Base-by-base conservation (phyloP, 257 asterid genomes). In the Paraleonurus japonicus region DNA sequence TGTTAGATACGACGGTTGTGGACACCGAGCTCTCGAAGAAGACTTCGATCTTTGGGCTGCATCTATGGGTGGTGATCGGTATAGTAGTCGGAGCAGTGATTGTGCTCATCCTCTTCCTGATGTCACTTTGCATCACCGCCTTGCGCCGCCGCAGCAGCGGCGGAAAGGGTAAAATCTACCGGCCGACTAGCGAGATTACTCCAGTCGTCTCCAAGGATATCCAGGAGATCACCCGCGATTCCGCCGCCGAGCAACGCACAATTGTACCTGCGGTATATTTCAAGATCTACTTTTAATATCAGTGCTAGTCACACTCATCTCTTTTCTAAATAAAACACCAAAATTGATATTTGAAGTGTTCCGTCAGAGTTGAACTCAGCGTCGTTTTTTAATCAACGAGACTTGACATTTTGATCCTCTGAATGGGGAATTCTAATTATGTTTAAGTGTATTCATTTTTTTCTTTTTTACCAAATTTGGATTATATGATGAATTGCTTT, bases 11-110 rank as follows among this genome's bases (percentile, higher is more conserved):
- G 48, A 65, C 86, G 72, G 85, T 89, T 55, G 86, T 84, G 69
- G 82, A 90, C 81, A 79, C 76, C 19, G 84, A 89, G 82, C 81
- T 94, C 16, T 89, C 97, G 28, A 89, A 89, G 78, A 81, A 75
- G 50, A 90, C 97, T 22, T 85, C 92, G 77, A 87, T 94, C 64
- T 94, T 90, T 27, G 96, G 97, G 45, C 79, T 94, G 68, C 89
- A 80, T 39, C 84, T 94, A 20, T 86, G 96, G 96, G 94, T 84
- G 50, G 96, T 94, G 45, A 90, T 93, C 58, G 98, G 98, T 63
- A 85, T 93, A 68, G 79, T 89, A 59, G 86, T 86, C 13, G 98
- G 98, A 68, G 97, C 77, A 9, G 89, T 88, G 50, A 87, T 94
- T 75, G 96, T 90, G 58, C 85, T 94, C 15, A 81, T 90, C 23